Conservation (phyloP, 805 yeast species). For the Starmera amethionina region DNA sequence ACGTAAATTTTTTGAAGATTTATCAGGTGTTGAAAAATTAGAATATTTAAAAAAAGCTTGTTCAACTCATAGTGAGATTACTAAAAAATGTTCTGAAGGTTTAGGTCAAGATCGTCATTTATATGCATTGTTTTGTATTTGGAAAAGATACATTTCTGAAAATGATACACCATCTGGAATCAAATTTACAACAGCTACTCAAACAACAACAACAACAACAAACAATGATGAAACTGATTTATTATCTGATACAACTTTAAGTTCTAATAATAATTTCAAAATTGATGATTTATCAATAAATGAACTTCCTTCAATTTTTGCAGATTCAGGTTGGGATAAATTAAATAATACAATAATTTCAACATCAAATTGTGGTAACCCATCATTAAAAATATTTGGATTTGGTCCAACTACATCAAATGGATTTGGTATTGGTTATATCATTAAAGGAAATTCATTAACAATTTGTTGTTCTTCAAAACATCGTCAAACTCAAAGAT, state of each 20-base stretch:
- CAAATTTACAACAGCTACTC: neutral
- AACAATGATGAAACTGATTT: constrained; percentile 16
- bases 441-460: constrained; percentile 70
- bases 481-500: constrained; percentile 79
- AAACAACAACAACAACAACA: constrained; percentile 13
- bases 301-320: constrained; percentile 64
- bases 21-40: constrained; percentile 45
- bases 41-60: constrained; percentile 61
- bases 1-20: constrained; percentile 70
- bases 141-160: constrained; percentile 55
- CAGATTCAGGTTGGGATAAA: constrained; percentile 83
- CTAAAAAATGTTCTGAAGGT: constrained; percentile 63
- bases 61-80: constrained; percentile 52
- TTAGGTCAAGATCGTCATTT: constrained; percentile 89
- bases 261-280: neutral
- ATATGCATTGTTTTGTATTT: constrained; percentile 78
- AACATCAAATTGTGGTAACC: constrained; percentile 88
- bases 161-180: neutral
- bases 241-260: constrained; percentile 11
- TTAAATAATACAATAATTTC: constrained; percentile 73
- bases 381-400: constrained; percentile 78
- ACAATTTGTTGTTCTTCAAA: constrained; percentile 79
- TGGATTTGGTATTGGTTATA: constrained; percentile 91
- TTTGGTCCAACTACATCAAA: constrained; percentile 86
- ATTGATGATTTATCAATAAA: constrained; percentile 1